These are phyloP conservation scores for Cystoderma amianthinum DNA, from an alignment of 768 basidiomycete genomes.

Conservation along the genomic window DNA sequence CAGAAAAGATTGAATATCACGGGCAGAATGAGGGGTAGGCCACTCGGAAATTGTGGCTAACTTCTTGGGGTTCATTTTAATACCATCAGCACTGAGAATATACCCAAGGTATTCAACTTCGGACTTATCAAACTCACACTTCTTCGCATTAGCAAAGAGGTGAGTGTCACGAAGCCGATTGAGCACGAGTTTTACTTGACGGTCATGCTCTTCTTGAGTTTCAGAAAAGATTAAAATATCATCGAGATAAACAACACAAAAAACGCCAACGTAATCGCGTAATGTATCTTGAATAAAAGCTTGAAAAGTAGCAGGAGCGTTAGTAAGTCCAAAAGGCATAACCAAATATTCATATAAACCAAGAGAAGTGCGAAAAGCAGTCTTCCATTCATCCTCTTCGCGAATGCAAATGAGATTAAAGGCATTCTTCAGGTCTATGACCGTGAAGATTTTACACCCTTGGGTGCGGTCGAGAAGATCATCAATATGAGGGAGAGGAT, in stretches of 20 bases:
- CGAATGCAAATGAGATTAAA: conserved; percentile 29
- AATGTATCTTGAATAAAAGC: conserved; percentile 33
- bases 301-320: conserved; percentile 35
- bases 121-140: conserved; percentile 28
- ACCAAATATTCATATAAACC: conserved; percentile 30
- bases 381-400: conserved; percentile 35
- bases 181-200: conserved; percentile 23
- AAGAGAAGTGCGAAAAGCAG: conserved; percentile 28
- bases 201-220: conserved; percentile 22
- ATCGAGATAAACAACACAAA: conserved; percentile 35
- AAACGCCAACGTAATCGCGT: conserved; percentile 25
- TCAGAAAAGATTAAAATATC: conserved; percentile 37
- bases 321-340: conserved; percentile 29
- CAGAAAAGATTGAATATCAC: conserved; percentile 31
- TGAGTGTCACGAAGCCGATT: conserved; percentile 16
- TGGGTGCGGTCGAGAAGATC: conserved; percentile 21
- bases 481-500: conserved; percentile 20
- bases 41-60: conserved; percentile 26
- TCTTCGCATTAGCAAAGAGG: conserved; percentile 28
- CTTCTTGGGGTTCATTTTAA: conserved; percentile 32
- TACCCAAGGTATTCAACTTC: conserved; percentile 35
- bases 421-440: conserved; percentile 29
- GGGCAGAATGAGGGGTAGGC: conserved; percentile 15
- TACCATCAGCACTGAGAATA: conserved; percentile 18
- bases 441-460: conserved; percentile 18